Base-by-base conservation (phyloP, 805 yeast species). In the Spathaspora arborariae region DNA sequence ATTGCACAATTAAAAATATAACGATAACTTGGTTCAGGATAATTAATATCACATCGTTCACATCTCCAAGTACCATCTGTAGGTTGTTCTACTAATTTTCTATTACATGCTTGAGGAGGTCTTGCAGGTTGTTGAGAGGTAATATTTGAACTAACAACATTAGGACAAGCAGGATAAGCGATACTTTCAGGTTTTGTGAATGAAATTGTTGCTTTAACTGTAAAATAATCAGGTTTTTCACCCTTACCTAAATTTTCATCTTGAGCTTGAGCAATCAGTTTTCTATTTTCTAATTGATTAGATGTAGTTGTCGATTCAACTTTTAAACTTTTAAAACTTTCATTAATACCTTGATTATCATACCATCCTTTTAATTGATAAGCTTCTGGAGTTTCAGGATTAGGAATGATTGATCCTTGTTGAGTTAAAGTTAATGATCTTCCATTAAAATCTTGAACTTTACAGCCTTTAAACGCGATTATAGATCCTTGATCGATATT, bases 291-390 rank as follows among this genome's bases (percentile, higher is more conserved):
- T 36, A 81, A 74, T 15, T 74, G 61, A 41, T 69, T 73, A 7
- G 68, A 36, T 18, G 62, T 58, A 1, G 70, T 50, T n/a, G 68
- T 65, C 2, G 68, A 51, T 53, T 84, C 90, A 5, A 70, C 63
- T 58, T 80, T 82, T 60, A 88, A 65, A 9, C 82, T 70, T 55
- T 79, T 78, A 70, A 87, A 90, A 35, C 64, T 67, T 46, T 81
- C 81, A 45, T 72, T 67, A 19, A 76, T 75, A 35, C 97, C 97
- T 55, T 79, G 81, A 36, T 85, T 78, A 59, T 89, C 96, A 59
- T 82, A 94, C 99, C 99, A 94, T 5, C 98, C 98, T 65, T 89
- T 88, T 55, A 94, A 76, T 45, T 80, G 76, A 63, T 82, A 89
- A 3, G 97, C 92, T 63, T 89, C 97, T 16, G 88, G 84, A 19